phyloP scores from a whole-genome alignment of 805 yeast genomes.

The Saturnispora kantuleensis region DNA sequence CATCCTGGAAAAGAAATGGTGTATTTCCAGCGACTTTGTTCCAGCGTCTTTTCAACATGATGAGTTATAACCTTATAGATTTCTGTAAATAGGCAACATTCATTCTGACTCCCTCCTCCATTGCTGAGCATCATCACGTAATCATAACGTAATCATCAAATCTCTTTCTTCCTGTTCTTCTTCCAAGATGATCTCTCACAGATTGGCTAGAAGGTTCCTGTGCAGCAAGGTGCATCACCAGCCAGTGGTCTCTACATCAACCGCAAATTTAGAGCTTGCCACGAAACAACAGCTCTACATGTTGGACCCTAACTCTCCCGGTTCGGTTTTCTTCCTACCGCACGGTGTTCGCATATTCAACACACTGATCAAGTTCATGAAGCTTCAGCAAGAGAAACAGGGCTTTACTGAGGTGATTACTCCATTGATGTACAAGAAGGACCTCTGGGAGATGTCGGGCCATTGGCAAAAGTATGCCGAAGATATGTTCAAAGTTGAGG shows the following conservation, averaged over 20 bases:
- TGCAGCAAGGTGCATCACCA: slow-evolving; percentile 8
- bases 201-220: neutral
- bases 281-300: slow-evolving; percentile 65
- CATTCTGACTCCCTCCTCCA: no score
- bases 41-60: neutral
- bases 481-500: slow-evolving; percentile 71
- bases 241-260: slow-evolving; percentile 22
- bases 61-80: neutral
- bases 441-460: slow-evolving; percentile 84
- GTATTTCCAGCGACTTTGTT: neutral
- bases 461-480: slow-evolving; percentile 94
- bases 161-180: no score
- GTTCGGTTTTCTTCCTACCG: slow-evolving; percentile 85
- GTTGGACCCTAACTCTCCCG: slow-evolving; percentile 79
- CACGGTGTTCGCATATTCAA: slow-evolving; percentile 86
- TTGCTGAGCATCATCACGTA: no score
- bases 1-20: slow-evolving; percentile 36
- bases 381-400: slow-evolving; percentile 64
- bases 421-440: slow-evolving; percentile 76
- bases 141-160: no score
- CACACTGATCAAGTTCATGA: slow-evolving; percentile 72
- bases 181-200: neutral
- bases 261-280: slow-evolving; percentile 35
- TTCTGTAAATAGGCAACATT: no score
- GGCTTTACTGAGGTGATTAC: slow-evolving; percentile 91